A percentile compares a stretch with the other conserved stretches of the same genome.
These are phyloP conservation scores for Exserohilum turcica DNA, from an alignment of 2,329 filamentous ascomycete genomes.

Conservation along the genomic window DNA sequence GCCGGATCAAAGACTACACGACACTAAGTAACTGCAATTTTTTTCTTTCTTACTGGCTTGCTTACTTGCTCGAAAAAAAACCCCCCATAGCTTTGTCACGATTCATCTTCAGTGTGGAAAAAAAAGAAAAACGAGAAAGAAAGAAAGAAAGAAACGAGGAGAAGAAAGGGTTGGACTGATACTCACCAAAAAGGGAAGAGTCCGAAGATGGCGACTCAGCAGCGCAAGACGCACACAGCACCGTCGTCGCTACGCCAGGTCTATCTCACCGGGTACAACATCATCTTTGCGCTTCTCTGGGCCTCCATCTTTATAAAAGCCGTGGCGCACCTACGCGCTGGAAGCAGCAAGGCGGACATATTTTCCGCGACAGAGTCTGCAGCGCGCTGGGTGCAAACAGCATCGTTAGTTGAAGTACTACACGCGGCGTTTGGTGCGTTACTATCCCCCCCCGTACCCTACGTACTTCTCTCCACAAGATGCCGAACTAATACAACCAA, in stretches of 20 bases:
- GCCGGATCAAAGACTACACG: no score
- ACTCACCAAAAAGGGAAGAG: no score
- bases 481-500: no score
- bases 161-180: no score
- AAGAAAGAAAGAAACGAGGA: background rate
- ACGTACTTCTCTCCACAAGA: no score
- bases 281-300: slow-evolving; percentile 29
- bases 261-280: slow-evolving; percentile 32
- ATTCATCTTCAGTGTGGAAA: no score
- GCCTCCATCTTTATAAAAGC: slow-evolving; percentile 14
- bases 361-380: slow-evolving; percentile 21
- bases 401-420: slow-evolving; percentile 27
- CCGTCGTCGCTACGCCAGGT: slow-evolving; percentile 4
- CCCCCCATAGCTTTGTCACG: no score
- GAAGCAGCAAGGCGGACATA: slow-evolving; percentile 2
- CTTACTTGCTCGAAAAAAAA: no score
- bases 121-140: no score
- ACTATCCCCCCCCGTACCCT: background rate
- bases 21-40: no score
- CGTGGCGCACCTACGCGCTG: background rate
- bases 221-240: background rate
- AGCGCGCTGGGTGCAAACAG: slow-evolving; percentile 29
- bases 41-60: no score
- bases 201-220: background rate
- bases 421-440: slow-evolving; percentile 27